Conservation (phyloP, 1,284 basidiomycete species). For the Sanghuangporus weigelae region DNA sequence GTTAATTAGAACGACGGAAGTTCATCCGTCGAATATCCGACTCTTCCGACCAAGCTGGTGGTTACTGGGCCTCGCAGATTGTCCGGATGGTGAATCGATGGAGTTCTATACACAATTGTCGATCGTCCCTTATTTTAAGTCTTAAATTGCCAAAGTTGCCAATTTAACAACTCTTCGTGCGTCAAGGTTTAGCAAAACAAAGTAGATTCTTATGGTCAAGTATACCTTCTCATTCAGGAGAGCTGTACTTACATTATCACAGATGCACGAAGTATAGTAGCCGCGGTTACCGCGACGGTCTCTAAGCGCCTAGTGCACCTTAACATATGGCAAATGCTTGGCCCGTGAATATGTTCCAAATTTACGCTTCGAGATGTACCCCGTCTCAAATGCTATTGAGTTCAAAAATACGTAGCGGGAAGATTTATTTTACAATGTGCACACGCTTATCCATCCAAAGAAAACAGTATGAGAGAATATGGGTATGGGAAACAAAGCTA, state of each 20-base stretch:
- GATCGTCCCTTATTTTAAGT: neutral
- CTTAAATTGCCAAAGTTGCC: neutral
- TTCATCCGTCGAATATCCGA: neutral
- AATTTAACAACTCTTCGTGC: neutral
- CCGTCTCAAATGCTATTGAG: neutral
- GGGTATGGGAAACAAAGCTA: constrained; percentile 5
- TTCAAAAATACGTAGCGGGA: neutral
- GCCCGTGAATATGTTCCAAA: neutral
- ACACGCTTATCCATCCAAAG: neutral
- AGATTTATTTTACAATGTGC: neutral
- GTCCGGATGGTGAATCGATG: neutral
- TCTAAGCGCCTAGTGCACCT: neutral
- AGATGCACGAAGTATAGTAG: neutral
- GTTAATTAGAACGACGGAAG: neutral
- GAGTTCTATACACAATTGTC: neutral
- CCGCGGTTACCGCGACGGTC: neutral
- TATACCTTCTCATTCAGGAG: neutral
- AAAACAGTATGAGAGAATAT: constrained; percentile 10
- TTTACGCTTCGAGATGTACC: neutral
- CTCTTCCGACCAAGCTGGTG: neutral
- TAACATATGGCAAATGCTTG: neutral
- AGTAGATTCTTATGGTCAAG: neutral
- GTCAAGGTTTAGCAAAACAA: neutral
- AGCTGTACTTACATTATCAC: neutral
- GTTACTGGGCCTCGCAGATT: neutral